A percentile compares a stretch with the other conserved stretches of the same genome.
phyloP scores from a whole-genome alignment of 2,329 filamentous ascomycete species.

The Leptosphaerulina australis region DNA sequence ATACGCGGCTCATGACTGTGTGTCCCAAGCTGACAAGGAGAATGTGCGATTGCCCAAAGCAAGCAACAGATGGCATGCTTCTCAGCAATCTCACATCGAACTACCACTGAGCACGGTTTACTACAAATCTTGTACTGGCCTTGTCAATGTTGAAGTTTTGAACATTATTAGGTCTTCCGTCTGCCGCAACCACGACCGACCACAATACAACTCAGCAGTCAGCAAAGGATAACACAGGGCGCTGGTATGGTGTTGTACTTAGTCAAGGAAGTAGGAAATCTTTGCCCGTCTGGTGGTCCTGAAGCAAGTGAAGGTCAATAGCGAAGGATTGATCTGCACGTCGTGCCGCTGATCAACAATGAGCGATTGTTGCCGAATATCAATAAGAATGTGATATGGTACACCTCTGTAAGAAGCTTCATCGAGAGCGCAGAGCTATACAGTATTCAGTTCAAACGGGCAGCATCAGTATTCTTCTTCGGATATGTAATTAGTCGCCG shows the following conservation, averaged over 20 bases:
- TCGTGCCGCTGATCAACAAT: conserved; percentile 60
- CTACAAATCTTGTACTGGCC: neutral
- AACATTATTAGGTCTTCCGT: neutral
- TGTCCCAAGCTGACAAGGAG: neutral
- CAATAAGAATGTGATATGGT: conserved; percentile 62
- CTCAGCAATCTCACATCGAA: neutral
- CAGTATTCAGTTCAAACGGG: conserved; percentile 59
- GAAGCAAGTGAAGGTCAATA: conserved; percentile 11
- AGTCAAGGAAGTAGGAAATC: conserved; percentile 12
- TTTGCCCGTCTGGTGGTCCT: conserved; percentile 11
- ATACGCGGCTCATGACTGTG: neutral
- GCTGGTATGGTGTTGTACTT: conserved; percentile 21
- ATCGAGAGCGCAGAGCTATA: conserved; percentile 57
- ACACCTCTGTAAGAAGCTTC: conserved; percentile 63
- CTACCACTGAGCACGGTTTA: neutral
- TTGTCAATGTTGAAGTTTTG: neutral
- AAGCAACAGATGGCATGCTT: conserved; percentile 8
- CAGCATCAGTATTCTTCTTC: conserved; percentile 64
- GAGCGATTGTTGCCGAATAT: conserved; percentile 62
- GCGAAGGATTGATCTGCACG: conserved; percentile 57
- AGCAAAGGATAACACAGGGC: neutral
- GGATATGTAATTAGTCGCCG: conserved; percentile 33
- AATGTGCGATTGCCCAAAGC: conserved; percentile 8
- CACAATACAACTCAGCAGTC: neutral
- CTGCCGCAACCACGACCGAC: neutral